Evolutionary conservation across 2,329 filamentous ascomycete species (phyloP).

Genomic region (Neonectria coccinea): DNA sequence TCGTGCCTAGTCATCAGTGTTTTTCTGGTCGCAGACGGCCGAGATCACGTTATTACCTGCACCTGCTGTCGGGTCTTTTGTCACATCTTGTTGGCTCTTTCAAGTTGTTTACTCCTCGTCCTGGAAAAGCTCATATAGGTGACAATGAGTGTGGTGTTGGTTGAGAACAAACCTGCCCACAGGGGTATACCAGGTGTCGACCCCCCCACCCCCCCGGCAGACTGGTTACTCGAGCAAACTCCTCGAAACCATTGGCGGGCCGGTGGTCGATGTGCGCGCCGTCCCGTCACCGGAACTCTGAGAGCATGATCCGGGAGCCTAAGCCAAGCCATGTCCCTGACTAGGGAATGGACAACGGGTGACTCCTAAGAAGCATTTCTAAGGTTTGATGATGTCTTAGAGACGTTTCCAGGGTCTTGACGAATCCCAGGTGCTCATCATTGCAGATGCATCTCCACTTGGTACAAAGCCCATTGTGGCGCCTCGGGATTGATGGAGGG

Average conservation of each 20-base stretch:
- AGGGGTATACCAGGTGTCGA: conserved; percentile 29
- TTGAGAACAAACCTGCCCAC: conserved; percentile 30
- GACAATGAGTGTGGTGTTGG: conserved; percentile 31
- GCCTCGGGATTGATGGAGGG: conserved; percentile 21
- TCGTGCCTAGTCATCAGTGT: conserved; percentile 21
- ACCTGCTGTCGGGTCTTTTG: conserved; percentile 12
- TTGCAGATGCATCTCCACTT: conserved; percentile 32
- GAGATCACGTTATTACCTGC: conserved; percentile 42
- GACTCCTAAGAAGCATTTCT: conserved; percentile 11
- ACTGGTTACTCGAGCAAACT: conserved; percentile 15
- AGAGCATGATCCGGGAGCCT: conserved; percentile 16
- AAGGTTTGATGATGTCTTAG: conserved; percentile 13
- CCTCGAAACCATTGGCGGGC: conserved; percentile 9
- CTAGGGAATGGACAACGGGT: background rate
- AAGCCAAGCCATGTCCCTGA: conserved; percentile 10
- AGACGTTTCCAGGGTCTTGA: conserved; percentile 3
- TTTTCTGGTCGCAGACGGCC: conserved; percentile 37
- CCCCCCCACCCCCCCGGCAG: conserved; percentile 24
- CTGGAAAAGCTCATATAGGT: background rate
- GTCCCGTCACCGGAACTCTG: conserved; percentile 27
- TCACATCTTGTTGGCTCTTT: background rate
- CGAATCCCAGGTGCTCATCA: conserved; percentile 19
- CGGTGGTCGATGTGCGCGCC: conserved; percentile 25
- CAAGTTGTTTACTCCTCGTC: conserved; percentile 3
- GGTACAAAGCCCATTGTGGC: conserved; percentile 17